Percentiles rank a stretch among this genome's conserved stretches.
phyloP scores from a whole-genome alignment of 2,329 filamentous ascomycete species.

The Aspergillus tanneri region DNA sequence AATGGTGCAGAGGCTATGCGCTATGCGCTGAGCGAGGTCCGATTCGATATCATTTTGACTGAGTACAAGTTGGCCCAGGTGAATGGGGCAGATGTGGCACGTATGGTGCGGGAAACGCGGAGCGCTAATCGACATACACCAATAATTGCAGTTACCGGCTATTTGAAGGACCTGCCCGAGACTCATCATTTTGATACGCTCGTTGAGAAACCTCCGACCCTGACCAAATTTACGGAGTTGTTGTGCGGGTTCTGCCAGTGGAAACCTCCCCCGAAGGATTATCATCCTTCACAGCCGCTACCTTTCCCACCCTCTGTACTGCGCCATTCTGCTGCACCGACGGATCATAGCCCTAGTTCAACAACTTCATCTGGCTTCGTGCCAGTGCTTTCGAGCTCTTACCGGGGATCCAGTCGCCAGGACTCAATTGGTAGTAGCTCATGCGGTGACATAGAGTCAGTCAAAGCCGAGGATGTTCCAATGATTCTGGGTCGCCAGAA shows the following conservation, averaged over 20 bases:
- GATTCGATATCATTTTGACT: slow-evolving; percentile 98
- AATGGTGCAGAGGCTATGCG: slow-evolving; percentile 90
- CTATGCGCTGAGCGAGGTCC: slow-evolving; percentile 93
- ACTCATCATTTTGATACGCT: slow-evolving; percentile 94
- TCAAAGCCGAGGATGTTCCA: slow-evolving; percentile 73
- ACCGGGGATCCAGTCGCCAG: slow-evolving; percentile 75
- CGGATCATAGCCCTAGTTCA: slow-evolving; percentile 80
- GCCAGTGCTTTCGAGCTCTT: slow-evolving; percentile 69
- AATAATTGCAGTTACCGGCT: slow-evolving; percentile 94
- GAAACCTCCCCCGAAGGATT: slow-evolving; percentile 72
- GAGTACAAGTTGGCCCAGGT: slow-evolving; percentile 95
- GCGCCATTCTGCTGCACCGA: slow-evolving; percentile 61
- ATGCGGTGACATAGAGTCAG: slow-evolving; percentile 81
- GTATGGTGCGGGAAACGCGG: slow-evolving; percentile 96
- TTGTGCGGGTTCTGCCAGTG: slow-evolving; percentile 87
- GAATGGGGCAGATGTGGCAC: slow-evolving; percentile 89
- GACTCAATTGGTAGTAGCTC: slow-evolving; percentile 82
- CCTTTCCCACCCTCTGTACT: slow-evolving; percentile 62
- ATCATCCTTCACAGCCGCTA: slow-evolving; percentile 52
- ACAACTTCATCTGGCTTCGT: slow-evolving; percentile 74
- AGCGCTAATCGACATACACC: slow-evolving; percentile 93
- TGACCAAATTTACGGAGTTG: slow-evolving; percentile 85
- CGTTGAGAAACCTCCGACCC: slow-evolving; percentile 94
- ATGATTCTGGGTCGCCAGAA: slow-evolving; percentile 72
- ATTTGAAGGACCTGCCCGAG: slow-evolving; percentile 93